Base-by-base conservation (phyloP, 2,329 filamentous ascomycete genomes). In the Thyridium curvatum region DNA sequence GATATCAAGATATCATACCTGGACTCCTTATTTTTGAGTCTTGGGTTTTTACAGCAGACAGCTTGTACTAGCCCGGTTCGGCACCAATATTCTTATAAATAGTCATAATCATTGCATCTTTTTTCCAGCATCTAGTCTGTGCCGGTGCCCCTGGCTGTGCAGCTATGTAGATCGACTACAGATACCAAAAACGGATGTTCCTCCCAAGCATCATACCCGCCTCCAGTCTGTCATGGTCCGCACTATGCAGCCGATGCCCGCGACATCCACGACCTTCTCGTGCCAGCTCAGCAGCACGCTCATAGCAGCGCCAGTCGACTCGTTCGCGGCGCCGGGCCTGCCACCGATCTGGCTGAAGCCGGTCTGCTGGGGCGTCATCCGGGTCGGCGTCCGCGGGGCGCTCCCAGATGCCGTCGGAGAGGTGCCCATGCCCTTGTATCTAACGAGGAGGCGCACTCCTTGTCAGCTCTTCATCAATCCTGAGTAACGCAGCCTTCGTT, bases 271-370 rank as follows among this genome's bases (percentile, higher is more conserved):
- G 46, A 96, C 77, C 76, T 96, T 98, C 72, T 98, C 93, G 60
- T 98, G 93, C 93, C 93, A 98, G 65, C 89, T 96, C 50, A 98
- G 70, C 58, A 98, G 63, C 37, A 98, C 93, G 58, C 93, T 97
- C 93, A 97, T 97, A 39, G 84, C 85, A 41, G 89, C 83, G 29
- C 87, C 86, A 45, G 87, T 82, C 34, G 86, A 84, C 56, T 83
- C 79, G 56, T 69, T 76, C 30, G 68, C 58, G 8, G 54, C 67
- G 18, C 68, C 71, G 8, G 77, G 71, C 39, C 79, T 64, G 12
- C 62, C 62, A 14, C 69, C 69, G 32, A 91, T 77, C 65, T 96
- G 91, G 54, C 85, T 90, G 68, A 96, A 96, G 8, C 89, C 89
- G 5, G 89, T 94, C 41, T 77, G 72, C 64, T 94, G 86, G 32